A percentile compares a stretch with the other conserved stretches of the same genome.
Evolutionary conservation across 139 green algal species (phyloP).

Genomic region (Tetradesmus lagerheimii): DNA sequence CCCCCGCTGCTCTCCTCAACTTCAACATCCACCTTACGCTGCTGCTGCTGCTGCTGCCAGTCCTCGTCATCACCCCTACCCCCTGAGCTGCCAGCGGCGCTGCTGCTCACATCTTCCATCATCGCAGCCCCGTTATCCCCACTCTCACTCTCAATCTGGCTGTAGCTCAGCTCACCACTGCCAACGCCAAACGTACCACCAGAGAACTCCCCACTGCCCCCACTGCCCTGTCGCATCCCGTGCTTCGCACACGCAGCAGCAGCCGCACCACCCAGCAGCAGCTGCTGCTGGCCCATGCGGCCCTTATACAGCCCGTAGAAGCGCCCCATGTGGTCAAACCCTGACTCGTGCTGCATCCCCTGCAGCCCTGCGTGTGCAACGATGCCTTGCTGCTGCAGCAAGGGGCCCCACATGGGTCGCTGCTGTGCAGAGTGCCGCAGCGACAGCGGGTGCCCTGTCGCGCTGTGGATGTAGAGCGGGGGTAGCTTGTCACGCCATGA

Average conservation of each 20-base stretch:
- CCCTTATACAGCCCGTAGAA: not conserved
- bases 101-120: slow-evolving; percentile 17
- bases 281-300: slow-evolving; percentile 46
- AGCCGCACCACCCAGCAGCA: slow-evolving; percentile 33
- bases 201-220: not conserved
- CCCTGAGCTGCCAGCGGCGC: not conserved
- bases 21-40: not conserved
- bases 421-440: slow-evolving; percentile 31
- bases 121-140: not conserved
- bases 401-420: slow-evolving; percentile 18
- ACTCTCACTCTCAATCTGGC: not conserved
- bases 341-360: not conserved
- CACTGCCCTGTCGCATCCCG: not conserved
- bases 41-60: not conserved
- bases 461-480: slow-evolving; percentile 27
- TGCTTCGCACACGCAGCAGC: not conserved
- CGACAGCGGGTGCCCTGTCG: slow-evolving; percentile 25
- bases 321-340: not conserved
- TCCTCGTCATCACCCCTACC: not conserved
- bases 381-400: not conserved
- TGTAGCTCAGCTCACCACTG: slow-evolving; percentile 5
- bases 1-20: not conserved
- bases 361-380: too few species aligned
- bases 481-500: slow-evolving; percentile 33
- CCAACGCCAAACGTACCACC: not conserved